Conservation (phyloP, 208 protist species). For the Trypanosoma congolense region DNA sequence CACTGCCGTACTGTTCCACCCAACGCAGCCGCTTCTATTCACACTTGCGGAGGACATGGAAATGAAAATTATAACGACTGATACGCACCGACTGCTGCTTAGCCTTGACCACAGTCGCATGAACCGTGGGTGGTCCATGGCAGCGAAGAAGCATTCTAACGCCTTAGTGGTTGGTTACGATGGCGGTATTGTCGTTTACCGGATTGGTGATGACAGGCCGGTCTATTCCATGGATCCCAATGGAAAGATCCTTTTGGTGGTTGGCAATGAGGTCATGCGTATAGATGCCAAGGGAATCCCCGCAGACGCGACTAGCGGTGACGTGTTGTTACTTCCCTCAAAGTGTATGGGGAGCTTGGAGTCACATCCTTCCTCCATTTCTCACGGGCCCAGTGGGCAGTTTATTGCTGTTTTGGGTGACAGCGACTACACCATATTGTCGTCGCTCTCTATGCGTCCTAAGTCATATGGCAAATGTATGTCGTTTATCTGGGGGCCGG, state of each 20-base stretch:
- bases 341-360: conserved; percentile 97
- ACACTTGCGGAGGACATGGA: conserved; percentile 94
- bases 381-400: conserved; percentile 94
- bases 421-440: conserved; percentile 98
- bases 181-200: conserved; percentile 73
- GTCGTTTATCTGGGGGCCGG: conserved; percentile 94
- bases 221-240: conserved; percentile 95
- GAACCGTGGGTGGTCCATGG: conserved; percentile 93
- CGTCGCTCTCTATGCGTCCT: conserved; percentile 92
- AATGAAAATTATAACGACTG: conserved; percentile 91
- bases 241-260: conserved; percentile 94
- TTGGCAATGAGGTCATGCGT: conserved; percentile 93
- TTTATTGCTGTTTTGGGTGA: conserved; percentile 94
- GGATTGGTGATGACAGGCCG: conserved; percentile 94
- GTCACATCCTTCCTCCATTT: conserved; percentile 84
- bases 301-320: conserved; percentile 49
- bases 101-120: conserved; percentile 94
- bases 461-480: conserved; percentile 96
- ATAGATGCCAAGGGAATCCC: conserved; percentile 81
- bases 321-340: conserved; percentile 50
- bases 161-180: conserved; percentile 93
- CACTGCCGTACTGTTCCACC: conserved; percentile 94
- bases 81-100: conserved; percentile 94
- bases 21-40: conserved; percentile 96
- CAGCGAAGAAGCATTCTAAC: conserved; percentile 63